Conservation (phyloP, 139 green algal genomes). For the Yamagishiella unicocca region DNA sequence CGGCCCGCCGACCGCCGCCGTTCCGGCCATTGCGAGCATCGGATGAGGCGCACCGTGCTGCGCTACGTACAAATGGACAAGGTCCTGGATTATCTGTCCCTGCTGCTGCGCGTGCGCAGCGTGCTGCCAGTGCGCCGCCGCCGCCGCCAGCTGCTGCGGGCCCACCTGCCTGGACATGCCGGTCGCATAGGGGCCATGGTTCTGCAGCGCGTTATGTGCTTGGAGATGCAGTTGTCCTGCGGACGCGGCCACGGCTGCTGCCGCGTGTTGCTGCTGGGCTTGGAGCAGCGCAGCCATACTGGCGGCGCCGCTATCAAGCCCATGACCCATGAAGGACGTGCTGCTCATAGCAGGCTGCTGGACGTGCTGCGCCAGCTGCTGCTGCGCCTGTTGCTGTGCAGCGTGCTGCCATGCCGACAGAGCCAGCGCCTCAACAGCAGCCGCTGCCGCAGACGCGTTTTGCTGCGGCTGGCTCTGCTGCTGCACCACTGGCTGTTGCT, state of each 20-base stretch:
- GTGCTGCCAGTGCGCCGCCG: constrained; percentile 11
- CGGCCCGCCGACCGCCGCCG: not conserved
- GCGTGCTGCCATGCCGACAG: constrained; percentile 21
- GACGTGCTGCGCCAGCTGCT: not conserved
- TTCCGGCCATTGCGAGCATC: not conserved
- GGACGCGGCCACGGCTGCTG: not conserved
- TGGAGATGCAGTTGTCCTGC: not conserved
- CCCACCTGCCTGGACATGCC: not conserved
- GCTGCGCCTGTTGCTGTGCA: not conserved
- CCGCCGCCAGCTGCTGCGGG: constrained; percentile 15
- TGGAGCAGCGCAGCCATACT: not conserved
- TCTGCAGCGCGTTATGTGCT: not conserved
- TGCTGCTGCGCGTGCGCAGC: not conserved
- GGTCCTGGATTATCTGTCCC: constrained; percentile 5
- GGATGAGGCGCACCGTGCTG: constrained; percentile 2
- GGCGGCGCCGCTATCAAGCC: not conserved
- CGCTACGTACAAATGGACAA: constrained; percentile 8
- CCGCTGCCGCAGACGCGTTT: not conserved
- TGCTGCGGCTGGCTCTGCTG: not conserved
- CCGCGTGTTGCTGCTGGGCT: constrained; percentile 13
- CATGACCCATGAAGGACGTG: not conserved
- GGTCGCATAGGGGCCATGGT: not conserved
- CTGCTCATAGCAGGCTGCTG: not conserved
- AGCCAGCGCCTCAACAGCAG: not conserved
- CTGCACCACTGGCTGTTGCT: not conserved